phyloP scores from a whole-genome alignment of 1,139 yeast species.

The Pneumocystis carinii region DNA sequence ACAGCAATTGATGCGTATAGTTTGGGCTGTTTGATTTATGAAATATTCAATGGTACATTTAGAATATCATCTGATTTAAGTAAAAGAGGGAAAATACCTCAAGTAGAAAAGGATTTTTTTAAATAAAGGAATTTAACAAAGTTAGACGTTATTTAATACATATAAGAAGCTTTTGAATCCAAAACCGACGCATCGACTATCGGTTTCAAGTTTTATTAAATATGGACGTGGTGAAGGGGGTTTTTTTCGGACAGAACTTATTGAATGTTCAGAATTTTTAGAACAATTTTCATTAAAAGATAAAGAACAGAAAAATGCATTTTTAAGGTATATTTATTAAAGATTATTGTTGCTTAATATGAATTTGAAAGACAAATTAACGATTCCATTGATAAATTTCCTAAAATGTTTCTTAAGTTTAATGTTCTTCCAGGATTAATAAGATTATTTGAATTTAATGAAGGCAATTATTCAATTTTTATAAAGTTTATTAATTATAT shows the following conservation, averaged over 20 bases:
- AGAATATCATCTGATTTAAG: constrained; percentile 17
- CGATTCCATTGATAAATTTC: constrained; percentile 27
- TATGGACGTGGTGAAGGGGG: constrained; percentile 27
- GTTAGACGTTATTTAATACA: not conserved
- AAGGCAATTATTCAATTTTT: constrained; percentile 8
- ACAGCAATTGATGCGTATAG: constrained; percentile 40
- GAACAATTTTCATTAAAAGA: constrained; percentile 38
- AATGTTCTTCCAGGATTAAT: constrained; percentile 56
- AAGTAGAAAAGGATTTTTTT: constrained; percentile 20
- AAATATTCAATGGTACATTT: constrained; percentile 29
- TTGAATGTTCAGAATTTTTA: constrained; percentile 29
- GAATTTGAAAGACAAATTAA: constrained; percentile 23
- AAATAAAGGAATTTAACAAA: not conserved
- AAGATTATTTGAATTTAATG: constrained; percentile 25
- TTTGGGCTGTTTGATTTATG: constrained; percentile 43
- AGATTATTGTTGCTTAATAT: not conserved
- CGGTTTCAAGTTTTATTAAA: constrained; percentile 36
- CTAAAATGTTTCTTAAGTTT: constrained; percentile 47
- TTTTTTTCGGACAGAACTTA: constrained; percentile 33
- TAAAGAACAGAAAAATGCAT: constrained; percentile 38
- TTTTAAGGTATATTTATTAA: constrained; percentile 18
- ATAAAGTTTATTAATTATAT: not conserved
- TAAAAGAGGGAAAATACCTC: constrained; percentile 19
- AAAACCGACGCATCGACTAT: constrained; percentile 27
- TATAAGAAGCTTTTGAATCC: constrained; percentile 19